Percentiles rank a stretch among this genome's conserved stretches.
Evolutionary conservation across 305 asterid species (phyloP).

Genomic region (Fraxinus latifolia): DNA sequence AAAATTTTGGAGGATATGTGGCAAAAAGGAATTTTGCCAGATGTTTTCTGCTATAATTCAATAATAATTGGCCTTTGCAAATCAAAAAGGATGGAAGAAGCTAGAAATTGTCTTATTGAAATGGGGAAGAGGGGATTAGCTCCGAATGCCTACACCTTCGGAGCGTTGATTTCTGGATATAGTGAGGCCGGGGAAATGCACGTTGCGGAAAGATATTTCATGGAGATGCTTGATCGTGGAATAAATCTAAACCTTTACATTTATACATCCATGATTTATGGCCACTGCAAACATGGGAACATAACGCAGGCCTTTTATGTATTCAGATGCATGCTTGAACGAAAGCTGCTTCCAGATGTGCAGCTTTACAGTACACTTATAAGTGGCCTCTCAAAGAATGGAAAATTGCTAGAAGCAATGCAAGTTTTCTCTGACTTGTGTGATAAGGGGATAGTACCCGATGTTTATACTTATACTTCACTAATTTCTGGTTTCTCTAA

Average conservation of each 20-base stretch:
- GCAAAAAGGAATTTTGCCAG: conserved; percentile 59
- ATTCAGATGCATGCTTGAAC: conserved; percentile 46
- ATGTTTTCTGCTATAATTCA: conserved; percentile 65
- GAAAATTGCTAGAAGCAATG: conserved; percentile 66
- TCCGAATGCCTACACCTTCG: conserved; percentile 77
- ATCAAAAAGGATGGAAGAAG: conserved; percentile 66
- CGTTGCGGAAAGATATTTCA: conserved; percentile 60
- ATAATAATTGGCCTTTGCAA: conserved; percentile 71
- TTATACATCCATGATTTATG: conserved; percentile 58
- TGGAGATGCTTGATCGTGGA: conserved; percentile 65
- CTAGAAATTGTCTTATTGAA: conserved; percentile 45
- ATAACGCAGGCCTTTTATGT: conserved; percentile 55
- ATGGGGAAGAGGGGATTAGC: conserved; percentile 57
- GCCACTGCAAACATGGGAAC: conserved; percentile 64
- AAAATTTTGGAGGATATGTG: conserved; percentile 60
- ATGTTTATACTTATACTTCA: conserved; percentile 68
- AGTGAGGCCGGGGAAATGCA: conserved; percentile 56
- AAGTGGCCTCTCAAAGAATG: conserved; percentile 61
- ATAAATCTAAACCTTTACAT: conserved; percentile 54
- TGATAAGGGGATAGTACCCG: conserved; percentile 60
- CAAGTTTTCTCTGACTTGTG: conserved; percentile 51
- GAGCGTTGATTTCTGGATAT: conserved; percentile 61
- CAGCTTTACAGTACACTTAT: conserved; percentile 67
- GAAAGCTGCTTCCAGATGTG: conserved; percentile 48
- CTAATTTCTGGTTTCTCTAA: conserved; percentile 73